A percentile compares a stretch with the other conserved stretches of the same genome.
These are phyloP conservation scores for Fusarium nurragi DNA, from an alignment of 2,329 filamentous ascomycete species.

Conservation along the genomic window DNA sequence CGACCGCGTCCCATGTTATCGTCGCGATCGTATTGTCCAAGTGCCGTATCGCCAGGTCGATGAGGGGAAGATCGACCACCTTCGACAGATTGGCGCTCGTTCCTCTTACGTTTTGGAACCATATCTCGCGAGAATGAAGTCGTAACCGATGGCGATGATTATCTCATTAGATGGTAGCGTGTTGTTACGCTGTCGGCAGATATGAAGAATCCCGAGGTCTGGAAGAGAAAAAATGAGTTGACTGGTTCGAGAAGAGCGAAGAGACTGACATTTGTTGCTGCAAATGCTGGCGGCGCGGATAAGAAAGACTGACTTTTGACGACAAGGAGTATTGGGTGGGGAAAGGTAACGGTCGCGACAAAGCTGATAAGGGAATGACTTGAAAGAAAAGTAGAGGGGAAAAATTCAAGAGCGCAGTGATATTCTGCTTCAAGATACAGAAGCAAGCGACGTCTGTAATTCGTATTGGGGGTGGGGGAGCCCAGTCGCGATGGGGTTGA, in stretches of 20 bases:
- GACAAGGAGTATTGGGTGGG: slow-evolving; percentile 40
- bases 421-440: not conserved
- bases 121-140: slow-evolving; percentile 51
- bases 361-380: slow-evolving; percentile 39
- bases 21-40: slow-evolving; percentile 68
- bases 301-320: slow-evolving; percentile 42
- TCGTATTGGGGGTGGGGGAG: slow-evolving; percentile 18
- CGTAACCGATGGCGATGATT: slow-evolving; percentile 31
- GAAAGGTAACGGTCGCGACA: slow-evolving; percentile 27
- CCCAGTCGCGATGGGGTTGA: slow-evolving; percentile 40
- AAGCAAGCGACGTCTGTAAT: slow-evolving; percentile 14
- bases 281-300: slow-evolving; percentile 32
- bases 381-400: slow-evolving; percentile 26
- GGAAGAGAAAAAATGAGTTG: slow-evolving; percentile 32
- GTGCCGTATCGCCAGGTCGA: slow-evolving; percentile 64
- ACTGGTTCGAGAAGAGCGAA: slow-evolving; percentile 8
- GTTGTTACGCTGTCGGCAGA: slow-evolving; percentile 3
- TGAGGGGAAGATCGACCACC: slow-evolving; percentile 68
- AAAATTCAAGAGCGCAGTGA: slow-evolving; percentile 3
- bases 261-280: slow-evolving; percentile 24
- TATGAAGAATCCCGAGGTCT: slow-evolving; percentile 17
- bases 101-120: slow-evolving; percentile 69
- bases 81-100: slow-evolving; percentile 60
- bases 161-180: slow-evolving; percentile 48
- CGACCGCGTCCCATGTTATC: slow-evolving; percentile 59